Conservation (phyloP, 805 yeast species). For the Grigorovia humatica region DNA sequence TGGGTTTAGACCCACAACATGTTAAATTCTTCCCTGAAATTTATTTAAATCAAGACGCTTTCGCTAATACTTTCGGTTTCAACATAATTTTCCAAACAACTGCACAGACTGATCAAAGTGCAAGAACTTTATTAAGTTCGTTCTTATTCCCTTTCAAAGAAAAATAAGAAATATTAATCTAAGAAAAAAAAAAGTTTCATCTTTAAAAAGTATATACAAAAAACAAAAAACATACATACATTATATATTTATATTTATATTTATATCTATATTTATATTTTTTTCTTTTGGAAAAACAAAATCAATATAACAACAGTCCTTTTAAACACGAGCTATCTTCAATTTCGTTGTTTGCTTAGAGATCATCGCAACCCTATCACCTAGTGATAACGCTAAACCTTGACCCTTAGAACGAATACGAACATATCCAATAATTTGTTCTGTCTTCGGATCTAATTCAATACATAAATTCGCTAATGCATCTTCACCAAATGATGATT, state of each 20-base stretch:
- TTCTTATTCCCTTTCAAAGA: slow-evolving; percentile 63
- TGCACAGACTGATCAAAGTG: slow-evolving; percentile 85
- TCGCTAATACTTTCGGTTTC: slow-evolving; percentile 81
- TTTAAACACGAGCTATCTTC: slow-evolving; percentile 24
- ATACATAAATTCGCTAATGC: slow-evolving; percentile 93
- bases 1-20: slow-evolving; percentile 73
- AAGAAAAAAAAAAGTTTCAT: neutral
- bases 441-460: slow-evolving; percentile 58
- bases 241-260: neutral
- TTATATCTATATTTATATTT: neutral
- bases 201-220: no score
- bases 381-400: slow-evolving; percentile 89
- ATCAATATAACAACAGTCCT: no score
- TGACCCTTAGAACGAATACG: slow-evolving; percentile 96
- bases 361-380: slow-evolving; percentile 84
- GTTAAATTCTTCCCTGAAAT: slow-evolving; percentile 85
- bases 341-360: slow-evolving; percentile 46
- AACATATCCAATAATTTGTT: slow-evolving; percentile 83
- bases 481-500: slow-evolving; percentile 93
- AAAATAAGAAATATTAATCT: neutral
- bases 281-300: neutral
- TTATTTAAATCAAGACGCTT: slow-evolving; percentile 78
- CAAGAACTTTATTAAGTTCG: slow-evolving; percentile 73
- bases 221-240: no score
- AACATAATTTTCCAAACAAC: slow-evolving; percentile 76